Evolutionary conservation across 352 stramenopile species (phyloP).

Genomic region (Halophytophthora batemanensis): DNA sequence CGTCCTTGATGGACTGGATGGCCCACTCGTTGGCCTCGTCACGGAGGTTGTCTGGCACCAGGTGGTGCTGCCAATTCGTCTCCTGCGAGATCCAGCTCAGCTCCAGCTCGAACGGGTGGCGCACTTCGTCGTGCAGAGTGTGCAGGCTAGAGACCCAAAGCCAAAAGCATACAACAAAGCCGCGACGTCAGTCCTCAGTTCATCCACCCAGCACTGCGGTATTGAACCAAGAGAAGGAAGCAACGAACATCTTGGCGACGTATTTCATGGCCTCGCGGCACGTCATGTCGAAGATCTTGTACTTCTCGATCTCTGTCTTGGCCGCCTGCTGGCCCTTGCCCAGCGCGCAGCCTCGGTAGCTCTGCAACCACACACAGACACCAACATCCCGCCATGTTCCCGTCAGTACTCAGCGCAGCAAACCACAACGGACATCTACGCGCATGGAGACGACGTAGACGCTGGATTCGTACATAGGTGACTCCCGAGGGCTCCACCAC

Average conservation of each 20-base stretch:
- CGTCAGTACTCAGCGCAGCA: not conserved
- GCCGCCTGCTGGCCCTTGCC: slow-evolving; percentile 97
- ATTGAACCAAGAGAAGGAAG: not conserved
- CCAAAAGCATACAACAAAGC: slow-evolving; percentile 1
- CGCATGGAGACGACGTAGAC: not conserved
- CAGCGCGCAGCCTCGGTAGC: slow-evolving; percentile 96
- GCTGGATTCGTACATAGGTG: slow-evolving; percentile 60
- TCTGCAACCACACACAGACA: slow-evolving; percentile 47
- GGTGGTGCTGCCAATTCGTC: slow-evolving; percentile 93
- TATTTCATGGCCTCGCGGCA: slow-evolving; percentile 97
- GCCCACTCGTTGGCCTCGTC: slow-evolving; percentile 85
- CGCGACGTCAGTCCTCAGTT: not conserved
- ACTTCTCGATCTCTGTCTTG: slow-evolving; percentile 99
- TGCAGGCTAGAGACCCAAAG: slow-evolving; percentile 72
- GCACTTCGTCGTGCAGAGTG: slow-evolving; percentile 95
- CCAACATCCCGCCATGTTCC: not conserved
- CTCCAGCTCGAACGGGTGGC: slow-evolving; percentile 98
- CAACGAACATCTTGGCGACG: slow-evolving; percentile 94
- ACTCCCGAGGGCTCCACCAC: slow-evolving; percentile 92
- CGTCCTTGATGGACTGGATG: slow-evolving; percentile 82
- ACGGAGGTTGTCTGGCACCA: slow-evolving; percentile 90
- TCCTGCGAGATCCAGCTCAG: slow-evolving; percentile 97
- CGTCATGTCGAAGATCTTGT: slow-evolving; percentile 93
- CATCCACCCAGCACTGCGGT: not conserved
- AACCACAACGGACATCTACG: too few relatives aligned